A percentile compares a stretch with the other conserved stretches of the same genome.
Conservation (phyloP, 164 flowering plant species). For the Macadamia tetraphylla region DNA sequence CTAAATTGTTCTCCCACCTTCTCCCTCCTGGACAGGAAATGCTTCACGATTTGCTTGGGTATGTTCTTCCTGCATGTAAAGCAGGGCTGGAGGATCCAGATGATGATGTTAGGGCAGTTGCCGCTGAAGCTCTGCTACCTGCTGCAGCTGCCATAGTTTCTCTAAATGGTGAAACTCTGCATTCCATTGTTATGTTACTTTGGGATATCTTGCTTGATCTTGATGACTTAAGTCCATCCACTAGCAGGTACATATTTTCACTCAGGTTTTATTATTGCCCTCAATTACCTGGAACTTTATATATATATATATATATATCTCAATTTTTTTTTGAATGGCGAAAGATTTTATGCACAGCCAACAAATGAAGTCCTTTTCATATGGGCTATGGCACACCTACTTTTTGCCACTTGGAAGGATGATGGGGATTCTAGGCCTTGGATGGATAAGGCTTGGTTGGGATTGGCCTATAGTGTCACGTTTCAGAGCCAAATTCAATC, state of each 20-base stretch:
- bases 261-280: not conserved
- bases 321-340: too few relatives aligned
- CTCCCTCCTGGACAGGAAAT: slow-evolving; percentile 50
- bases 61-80: slow-evolving; percentile 87
- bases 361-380: too few relatives aligned
- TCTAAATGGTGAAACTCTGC: slow-evolving; percentile 54
- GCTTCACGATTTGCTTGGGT: slow-evolving; percentile 71
- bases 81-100: slow-evolving; percentile 94
- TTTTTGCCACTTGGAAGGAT: too few relatives aligned
- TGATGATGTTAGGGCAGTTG: slow-evolving; percentile 99
- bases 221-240: slow-evolving; percentile 97
- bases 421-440: too few relatives aligned
- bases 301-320: too few relatives aligned
- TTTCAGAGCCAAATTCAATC: too few relatives aligned
- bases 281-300: too few relatives aligned
- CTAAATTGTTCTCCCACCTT: slow-evolving; percentile 2
- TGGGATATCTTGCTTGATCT: slow-evolving; percentile 98
- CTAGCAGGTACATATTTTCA: slow-evolving; percentile 68
- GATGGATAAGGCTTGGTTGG: too few relatives aligned
- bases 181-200: slow-evolving; percentile 83
- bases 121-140: slow-evolving; percentile 96
- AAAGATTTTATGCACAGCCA: too few relatives aligned
- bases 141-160: slow-evolving; percentile 73
- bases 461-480: too few relatives aligned
- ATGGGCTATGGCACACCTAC: too few relatives aligned